Conservation (phyloP, 768 basidiomycete species). For the Leccinum incarnatum region DNA sequence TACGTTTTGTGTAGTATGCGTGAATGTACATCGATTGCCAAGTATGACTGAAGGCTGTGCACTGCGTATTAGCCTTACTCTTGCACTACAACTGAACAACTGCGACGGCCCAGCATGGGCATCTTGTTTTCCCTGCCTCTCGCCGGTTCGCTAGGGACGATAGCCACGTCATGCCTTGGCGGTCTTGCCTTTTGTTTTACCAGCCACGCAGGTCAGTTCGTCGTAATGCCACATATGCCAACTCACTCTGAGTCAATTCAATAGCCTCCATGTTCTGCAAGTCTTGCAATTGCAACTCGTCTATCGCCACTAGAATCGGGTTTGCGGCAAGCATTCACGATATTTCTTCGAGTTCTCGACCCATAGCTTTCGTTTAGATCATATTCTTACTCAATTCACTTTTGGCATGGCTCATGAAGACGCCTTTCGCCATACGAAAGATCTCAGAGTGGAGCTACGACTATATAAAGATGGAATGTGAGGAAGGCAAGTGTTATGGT, state of each 20-base stretch:
- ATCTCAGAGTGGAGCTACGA: constrained; percentile 94
- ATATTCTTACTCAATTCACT: constrained; percentile 54
- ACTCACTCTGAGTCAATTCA: neutral
- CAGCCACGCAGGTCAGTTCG: constrained; percentile 70
- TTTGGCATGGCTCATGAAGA: constrained; percentile 94
- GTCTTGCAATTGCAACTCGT: constrained; percentile 98
- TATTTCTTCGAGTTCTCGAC: neutral
- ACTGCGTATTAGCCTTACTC: neutral
- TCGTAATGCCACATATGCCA: neutral
- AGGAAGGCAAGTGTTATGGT: constrained; percentile 91
- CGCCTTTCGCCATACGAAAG: constrained; percentile 77
- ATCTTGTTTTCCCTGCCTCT: constrained; percentile 71
- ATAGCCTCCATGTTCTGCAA: constrained; percentile 95
- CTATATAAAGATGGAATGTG: constrained; percentile 98
- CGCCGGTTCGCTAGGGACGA: constrained; percentile 60
- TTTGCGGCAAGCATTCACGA: constrained; percentile 65
- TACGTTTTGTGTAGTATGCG: neutral
- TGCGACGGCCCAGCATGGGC: constrained; percentile 52
- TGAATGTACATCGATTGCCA: neutral
- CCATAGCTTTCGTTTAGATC: constrained; percentile 48
- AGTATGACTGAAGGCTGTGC: no score
- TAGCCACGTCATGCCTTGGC: constrained; percentile 81
- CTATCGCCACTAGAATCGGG: constrained; percentile 94
- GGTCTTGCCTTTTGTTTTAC: constrained; percentile 85
- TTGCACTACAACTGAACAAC: neutral